Evolutionary conservation across 176 grass and related monocot genomes (phyloP), one percentile per base, ranked within the genome.

Genomic region (Oryza glumipatula): DNA sequence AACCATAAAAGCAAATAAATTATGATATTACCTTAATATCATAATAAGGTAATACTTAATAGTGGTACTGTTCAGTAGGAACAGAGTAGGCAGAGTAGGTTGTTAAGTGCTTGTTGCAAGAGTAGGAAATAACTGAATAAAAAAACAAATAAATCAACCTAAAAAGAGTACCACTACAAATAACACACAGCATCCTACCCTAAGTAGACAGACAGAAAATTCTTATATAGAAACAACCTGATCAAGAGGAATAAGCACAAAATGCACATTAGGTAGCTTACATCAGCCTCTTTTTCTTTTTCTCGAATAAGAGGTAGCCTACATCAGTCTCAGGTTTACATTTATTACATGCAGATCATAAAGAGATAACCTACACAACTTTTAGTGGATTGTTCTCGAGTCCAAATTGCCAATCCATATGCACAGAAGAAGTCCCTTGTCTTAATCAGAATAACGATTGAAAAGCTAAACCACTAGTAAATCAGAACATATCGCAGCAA

Each of bases 151-250:
- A 61, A 77, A 45, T 61, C 8, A 24, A 5, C 16, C 83, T 51
- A 77, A 43, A 66, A 43, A 88, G 38, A 72, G 41, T 51, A 47
- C 15, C 5, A 14, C 36, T 71, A 39, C 14, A 87, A 81, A 67
- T n/a, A 58, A 54, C 4, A 64, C 64, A 66, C 49, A 43, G 0
- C 30, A 72, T 58, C n/a, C 49, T 61, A 14, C 36, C 78, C 80
- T 35, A 87, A 68, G 72, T 49, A 82, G 13, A 63, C 6, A 36
- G 28, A 24, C 65, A 68, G 23, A 72, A 61, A 73, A 72, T 76
- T 64, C 66, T 58, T 19, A 58, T n/a, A 9, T 23, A 58, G 33
- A 49, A 65, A 77, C 67, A 72, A 72, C 44, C 54, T 88, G 52
- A 47, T 13, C 15, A 41, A 71, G 23, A 13, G 51, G 32, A 67